phyloP scores from a whole-genome alignment of 208 protist genomes.

The Acanthamoeba rhysodes region DNA sequence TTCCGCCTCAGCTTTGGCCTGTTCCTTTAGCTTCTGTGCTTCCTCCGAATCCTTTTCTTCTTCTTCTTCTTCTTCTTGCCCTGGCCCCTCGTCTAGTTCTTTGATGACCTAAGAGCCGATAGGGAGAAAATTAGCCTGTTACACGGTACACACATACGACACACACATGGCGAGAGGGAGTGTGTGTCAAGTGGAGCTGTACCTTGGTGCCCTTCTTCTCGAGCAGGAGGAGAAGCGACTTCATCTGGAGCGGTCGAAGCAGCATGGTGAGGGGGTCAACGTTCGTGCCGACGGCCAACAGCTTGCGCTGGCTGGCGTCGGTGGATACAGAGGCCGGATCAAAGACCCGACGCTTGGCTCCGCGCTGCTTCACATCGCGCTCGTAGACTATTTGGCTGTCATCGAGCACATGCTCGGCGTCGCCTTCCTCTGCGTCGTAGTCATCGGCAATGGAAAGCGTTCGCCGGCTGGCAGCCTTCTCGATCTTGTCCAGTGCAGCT shows the following conservation, averaged over 20 bases:
- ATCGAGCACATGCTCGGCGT: not conserved
- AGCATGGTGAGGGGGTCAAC: constrained; percentile 1
- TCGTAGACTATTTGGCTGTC: not conserved
- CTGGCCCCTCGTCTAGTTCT: no score
- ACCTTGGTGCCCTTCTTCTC: not conserved
- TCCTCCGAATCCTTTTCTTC: no score
- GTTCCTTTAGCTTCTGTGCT: not conserved
- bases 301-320: not conserved
- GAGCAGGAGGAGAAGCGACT: constrained; percentile 4
- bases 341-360: not conserved
- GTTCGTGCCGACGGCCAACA: not conserved
- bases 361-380: not conserved
- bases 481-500: constrained; percentile 2
- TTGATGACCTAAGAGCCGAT: no score
- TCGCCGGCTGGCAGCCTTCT: not conserved
- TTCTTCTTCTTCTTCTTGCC: no score
- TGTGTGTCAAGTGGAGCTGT: not conserved
- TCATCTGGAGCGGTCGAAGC: constrained; percentile 25
- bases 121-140: no score
- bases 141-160: not conserved
- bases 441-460: not conserved
- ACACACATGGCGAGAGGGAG: no score
- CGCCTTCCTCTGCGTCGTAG: not conserved
- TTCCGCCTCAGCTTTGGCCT: not conserved
- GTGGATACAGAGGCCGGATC: not conserved